Evolutionary conservation across 805 yeast species (phyloP).

Genomic region (Candida qinlingensis): DNA sequence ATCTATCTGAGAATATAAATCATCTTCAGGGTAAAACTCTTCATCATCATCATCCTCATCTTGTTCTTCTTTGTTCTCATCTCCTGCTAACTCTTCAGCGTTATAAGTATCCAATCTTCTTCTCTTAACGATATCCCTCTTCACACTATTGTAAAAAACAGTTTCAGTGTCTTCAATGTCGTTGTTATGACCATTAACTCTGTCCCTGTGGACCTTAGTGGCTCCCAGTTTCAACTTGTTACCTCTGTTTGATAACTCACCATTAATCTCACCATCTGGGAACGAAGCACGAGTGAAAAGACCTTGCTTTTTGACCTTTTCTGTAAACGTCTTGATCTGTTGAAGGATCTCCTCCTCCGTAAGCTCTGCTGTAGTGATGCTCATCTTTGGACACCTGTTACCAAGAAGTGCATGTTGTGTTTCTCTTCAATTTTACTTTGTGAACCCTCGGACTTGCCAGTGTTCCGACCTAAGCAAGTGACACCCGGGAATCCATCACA

Average conservation of each 20-base stretch:
- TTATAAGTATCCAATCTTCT: slow-evolving; percentile 24
- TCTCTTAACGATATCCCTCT: slow-evolving; percentile 26
- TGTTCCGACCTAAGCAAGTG: too few species aligned
- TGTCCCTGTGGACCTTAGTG: slow-evolving; percentile 39
- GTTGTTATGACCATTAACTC: slow-evolving; percentile 32
- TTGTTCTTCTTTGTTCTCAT: slow-evolving; percentile 25
- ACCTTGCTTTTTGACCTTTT: slow-evolving; percentile 11
- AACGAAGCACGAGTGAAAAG: neutral
- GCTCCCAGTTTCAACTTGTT: slow-evolving; percentile 50
- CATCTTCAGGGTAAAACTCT: slow-evolving; percentile 27
- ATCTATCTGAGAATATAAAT: slow-evolving; percentile 45
- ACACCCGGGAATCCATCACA: too few species aligned
- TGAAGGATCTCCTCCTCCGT: slow-evolving; percentile 4
- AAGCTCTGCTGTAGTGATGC: neutral
- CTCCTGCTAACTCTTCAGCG: slow-evolving; percentile 18
- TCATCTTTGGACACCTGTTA: neutral
- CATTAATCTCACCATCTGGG: slow-evolving; percentile 20
- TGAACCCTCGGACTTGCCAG: too few species aligned
- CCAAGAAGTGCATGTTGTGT: too few species aligned
- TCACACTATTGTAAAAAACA: slow-evolving; percentile 27
- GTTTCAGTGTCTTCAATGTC: slow-evolving; percentile 17
- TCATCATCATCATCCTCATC: slow-evolving; percentile 28
- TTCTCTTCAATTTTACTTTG: too few species aligned
- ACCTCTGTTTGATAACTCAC: slow-evolving; percentile 47
- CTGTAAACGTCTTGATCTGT: slow-evolving; percentile 9